Base-by-base conservation (phyloP, 2,329 filamentous ascomycete genomes). In the Nigrospora osmanthi region DNA sequence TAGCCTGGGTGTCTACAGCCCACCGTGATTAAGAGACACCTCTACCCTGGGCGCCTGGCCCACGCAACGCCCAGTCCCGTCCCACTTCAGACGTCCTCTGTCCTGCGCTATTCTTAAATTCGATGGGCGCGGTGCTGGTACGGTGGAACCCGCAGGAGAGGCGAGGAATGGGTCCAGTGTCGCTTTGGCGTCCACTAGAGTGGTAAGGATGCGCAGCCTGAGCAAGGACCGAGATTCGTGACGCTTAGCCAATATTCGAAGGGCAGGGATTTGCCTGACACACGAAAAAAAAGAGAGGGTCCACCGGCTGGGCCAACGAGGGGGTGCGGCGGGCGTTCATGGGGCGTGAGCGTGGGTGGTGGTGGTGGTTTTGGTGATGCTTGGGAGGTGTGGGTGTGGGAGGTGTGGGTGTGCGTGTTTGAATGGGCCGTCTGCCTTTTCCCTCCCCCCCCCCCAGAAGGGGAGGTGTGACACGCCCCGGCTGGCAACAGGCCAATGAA, bases 191-290 rank as follows among this genome's bases (percentile, higher is more conserved):
- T 53, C 54, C 54, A 55, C 53, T 54, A 54, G 48, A 53, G 47
- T 37, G 52, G 54, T 47, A 54, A 53, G 53, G 50, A 52, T 52
- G 52, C 35, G 47, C 43, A 47, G 43, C 44, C 39, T 45, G 46
- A 42, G 40, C 46, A 43, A 39, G 43, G 46, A 30, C 39, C 39
- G 43, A 48, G 43, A 48, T 48, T 47, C 35, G 46, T 48, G 46
- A 48, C 46, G 46, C 46, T 43, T 66, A 60, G 67, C 64, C 32
- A 71, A 72, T 70, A 71, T 71, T 70, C 70, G 67, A 70, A 17
- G 63, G 61, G 61, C 64, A 66, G 65, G 68, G 64, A 65, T 67
- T 67, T 60, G 65, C 71, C 69, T 73, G 69, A 73, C 70, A 71
- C 70, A 71, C 63, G 59, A 66, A 64, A 65, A 66, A 64, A 65